Conservation (phyloP, 106 monocot genomes). For the Dendrobium chrysotoxum region DNA sequence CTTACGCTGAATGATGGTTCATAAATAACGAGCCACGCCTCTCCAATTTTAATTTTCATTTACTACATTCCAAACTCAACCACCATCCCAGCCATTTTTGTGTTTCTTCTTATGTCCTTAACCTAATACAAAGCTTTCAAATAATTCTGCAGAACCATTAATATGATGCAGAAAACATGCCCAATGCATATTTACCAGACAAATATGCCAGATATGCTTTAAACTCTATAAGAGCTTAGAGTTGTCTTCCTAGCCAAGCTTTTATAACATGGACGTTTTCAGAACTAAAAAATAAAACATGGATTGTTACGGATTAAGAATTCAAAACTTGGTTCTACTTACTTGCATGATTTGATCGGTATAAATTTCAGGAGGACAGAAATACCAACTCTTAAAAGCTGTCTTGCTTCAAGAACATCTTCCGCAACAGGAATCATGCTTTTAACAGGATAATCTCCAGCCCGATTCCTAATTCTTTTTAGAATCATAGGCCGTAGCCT, state of each 20-base stretch:
- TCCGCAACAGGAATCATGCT: constrained; percentile 69
- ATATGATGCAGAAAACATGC: background rate
- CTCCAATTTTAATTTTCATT: background rate
- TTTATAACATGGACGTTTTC: background rate
- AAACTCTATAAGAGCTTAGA: background rate
- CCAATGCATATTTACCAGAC: background rate
- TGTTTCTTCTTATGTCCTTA: no score
- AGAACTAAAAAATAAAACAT: background rate
- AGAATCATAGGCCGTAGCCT: constrained; percentile 83
- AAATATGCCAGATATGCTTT: background rate
- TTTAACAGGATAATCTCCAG: constrained; percentile 61
- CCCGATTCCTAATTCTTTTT: constrained; percentile 74
- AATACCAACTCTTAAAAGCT: constrained; percentile 44
- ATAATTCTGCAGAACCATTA: background rate
- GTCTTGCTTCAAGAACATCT: constrained; percentile 60
- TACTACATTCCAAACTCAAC: background rate
- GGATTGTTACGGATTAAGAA: background rate
- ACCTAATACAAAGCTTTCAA: no score
- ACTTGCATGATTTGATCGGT: constrained; percentile 83
- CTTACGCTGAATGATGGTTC: background rate
- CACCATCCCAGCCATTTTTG: no score
- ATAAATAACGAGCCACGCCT: background rate
- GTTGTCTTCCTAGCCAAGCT: background rate
- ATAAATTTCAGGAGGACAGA: constrained; percentile 49
- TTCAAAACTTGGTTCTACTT: constrained; percentile 15